These are phyloP conservation scores for Cercospora nicotianae DNA, from an alignment of 2,329 filamentous ascomycete genomes.

Conservation along the genomic window DNA sequence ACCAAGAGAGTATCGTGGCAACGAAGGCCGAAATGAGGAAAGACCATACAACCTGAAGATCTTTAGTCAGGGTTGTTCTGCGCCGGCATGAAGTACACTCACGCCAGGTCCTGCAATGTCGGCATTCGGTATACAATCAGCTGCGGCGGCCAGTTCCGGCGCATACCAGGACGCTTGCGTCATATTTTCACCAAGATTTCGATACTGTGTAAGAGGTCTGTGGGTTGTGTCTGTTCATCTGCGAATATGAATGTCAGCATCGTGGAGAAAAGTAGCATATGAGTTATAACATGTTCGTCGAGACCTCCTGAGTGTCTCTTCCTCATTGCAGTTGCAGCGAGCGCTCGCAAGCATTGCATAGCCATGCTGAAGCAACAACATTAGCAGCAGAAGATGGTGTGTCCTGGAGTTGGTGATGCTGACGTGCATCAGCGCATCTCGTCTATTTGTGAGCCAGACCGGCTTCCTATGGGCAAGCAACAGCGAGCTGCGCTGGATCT, in stretches of 20 bases:
- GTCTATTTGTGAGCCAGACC: background rate
- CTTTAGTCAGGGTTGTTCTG: background rate
- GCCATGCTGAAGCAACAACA: background rate
- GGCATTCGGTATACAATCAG: background rate
- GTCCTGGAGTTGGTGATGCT: background rate
- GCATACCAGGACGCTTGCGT: background rate
- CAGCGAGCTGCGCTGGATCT: background rate
- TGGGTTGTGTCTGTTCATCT: background rate
- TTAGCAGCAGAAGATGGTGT: background rate
- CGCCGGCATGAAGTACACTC: background rate
- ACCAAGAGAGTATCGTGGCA: background rate
- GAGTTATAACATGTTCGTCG: background rate
- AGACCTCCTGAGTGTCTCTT: background rate
- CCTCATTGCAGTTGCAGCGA: background rate
- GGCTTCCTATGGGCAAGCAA: background rate
- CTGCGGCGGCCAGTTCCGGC: background rate
- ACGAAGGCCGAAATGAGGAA: conserved; percentile 3
- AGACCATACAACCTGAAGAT: background rate
- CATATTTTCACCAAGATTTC: background rate
- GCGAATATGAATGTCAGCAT: background rate
- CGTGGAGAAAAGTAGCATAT: background rate
- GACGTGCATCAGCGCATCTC: background rate
- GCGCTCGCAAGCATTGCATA: background rate
- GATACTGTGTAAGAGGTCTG: background rate
- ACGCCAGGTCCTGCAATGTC: conserved; percentile 5